Conservation (phyloP, 345 rosid species). For the Hypericum androsaemum region DNA sequence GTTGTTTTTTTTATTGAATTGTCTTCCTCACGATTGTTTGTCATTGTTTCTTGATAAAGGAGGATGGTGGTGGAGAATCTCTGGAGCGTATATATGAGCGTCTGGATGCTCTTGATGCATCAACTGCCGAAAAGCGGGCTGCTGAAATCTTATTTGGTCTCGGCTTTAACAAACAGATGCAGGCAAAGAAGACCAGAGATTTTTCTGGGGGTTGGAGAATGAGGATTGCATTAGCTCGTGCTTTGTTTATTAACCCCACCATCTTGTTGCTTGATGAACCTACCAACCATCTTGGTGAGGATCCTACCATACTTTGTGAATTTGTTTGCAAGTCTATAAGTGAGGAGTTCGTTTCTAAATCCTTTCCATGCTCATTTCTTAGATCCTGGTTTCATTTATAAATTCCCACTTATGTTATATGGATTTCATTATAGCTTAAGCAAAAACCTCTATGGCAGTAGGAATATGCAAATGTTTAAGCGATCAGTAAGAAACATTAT, state of each 20-base stretch:
- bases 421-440: too few species aligned
- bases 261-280: conserved; percentile 94
- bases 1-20: not conserved
- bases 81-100: conserved; percentile 89
- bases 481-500: too few species aligned
- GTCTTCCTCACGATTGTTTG: not conserved
- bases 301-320: not conserved
- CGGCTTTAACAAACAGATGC: conserved; percentile 90
- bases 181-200: conserved; percentile 78
- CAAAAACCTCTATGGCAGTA: too few species aligned
- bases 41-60: conserved; percentile 28
- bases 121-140: conserved; percentile 99
- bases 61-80: conserved; percentile 93
- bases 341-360: too few species aligned
- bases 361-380: too few species aligned
- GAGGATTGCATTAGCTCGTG: conserved; percentile 97
- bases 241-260: conserved; percentile 90
- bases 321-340: not conserved
- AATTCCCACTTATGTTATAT: too few species aligned
- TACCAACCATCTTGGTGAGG: conserved; percentile 86
- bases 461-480: too few species aligned
- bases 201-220: conserved; percentile 99
- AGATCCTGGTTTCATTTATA: too few species aligned
- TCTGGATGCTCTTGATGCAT: conserved; percentile 79
- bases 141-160: conserved; percentile 94